Base-by-base conservation (phyloP, 1,284 basidiomycete genomes). In the Meira nashicola region DNA sequence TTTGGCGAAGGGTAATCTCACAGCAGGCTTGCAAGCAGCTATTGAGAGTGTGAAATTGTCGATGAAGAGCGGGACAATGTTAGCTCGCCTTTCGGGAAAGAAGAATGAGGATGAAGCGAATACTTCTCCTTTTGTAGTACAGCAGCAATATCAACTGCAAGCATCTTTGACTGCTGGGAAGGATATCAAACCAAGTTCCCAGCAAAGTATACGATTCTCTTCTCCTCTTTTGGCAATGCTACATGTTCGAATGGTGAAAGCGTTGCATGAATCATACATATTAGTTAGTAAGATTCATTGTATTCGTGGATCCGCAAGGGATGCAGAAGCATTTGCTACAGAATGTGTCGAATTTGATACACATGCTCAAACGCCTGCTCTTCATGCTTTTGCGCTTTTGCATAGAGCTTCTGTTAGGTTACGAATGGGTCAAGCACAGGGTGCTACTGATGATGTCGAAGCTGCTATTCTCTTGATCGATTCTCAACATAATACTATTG, bases 311-410 rank as follows among this genome's bases (percentile, higher is more conserved):
- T 67, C 67, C 9, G 67, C 62, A 6, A 51, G 63, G 7, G 73
- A 77, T 33, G 72, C 75, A 2, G 69, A 70, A n/a, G 63, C 64
- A 1, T 66, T 70, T 55, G 73, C 66, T 10, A 53, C 54, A 7
- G 75, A 77, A 50, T 62, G 64, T 21, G 61, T 75, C 39, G 67
- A 71, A 40, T 66, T 73, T 54, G 64, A 64, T 38, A 55, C 54
- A 5, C 55, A 60, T 21, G 48, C 65, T 28, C 43, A 51, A n/a
- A 59, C 70, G 10, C 58, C 70, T 25, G 39, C 67, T 39, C 46
- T 64, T 8, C 53, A 63, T 9, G 64, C 74, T 0, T 57, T 51
- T 0, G 70, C 67, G 1, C 56, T 71, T 10, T 47, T 72, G 6
- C 61, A 65, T 28, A 61, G 65, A 14, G 75, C 71, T 8, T 67